phyloP scores from a whole-genome alignment of 2,329 filamentous ascomycete genomes.

The Scopulariopsis brevicaulis region DNA sequence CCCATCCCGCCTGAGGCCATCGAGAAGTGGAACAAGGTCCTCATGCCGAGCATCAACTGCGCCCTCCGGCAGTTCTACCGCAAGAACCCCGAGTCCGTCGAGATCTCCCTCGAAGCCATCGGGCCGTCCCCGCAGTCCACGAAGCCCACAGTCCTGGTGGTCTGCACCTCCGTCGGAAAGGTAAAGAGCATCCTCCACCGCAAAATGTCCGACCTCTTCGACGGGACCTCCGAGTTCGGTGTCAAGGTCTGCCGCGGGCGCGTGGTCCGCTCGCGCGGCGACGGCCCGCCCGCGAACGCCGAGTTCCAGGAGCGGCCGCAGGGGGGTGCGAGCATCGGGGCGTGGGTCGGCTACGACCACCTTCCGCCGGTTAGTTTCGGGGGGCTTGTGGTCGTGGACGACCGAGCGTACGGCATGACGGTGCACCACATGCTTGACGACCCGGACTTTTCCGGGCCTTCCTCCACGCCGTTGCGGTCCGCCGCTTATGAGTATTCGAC shows the following conservation, averaged over 20 bases:
- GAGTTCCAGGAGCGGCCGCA: conserved; percentile 67
- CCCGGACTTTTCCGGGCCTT: conserved; percentile 28
- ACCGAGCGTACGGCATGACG: conserved; percentile 82
- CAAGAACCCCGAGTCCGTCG: conserved; percentile 64
- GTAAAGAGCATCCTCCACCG: conserved; percentile 62
- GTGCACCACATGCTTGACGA: conserved; percentile 93
- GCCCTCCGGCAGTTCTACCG: conserved; percentile 60
- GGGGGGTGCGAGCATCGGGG: conserved; percentile 88
- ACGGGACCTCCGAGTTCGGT: conserved; percentile 45
- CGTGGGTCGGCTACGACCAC: conserved; percentile 75
- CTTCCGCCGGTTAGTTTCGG: conserved; percentile 86
- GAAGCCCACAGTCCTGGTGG: conserved; percentile 63
- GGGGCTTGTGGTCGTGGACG: conserved; percentile 75
- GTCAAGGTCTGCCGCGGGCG: conserved; percentile 64
- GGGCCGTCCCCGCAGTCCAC: conserved; percentile 56
- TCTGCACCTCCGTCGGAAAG: conserved; percentile 64
- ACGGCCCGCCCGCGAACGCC: conserved; percentile 47
- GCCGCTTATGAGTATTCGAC: conserved; percentile 9
- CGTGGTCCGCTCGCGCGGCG: conserved; percentile 45
- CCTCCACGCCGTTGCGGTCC: background rate
- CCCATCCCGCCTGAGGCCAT: conserved; percentile 47
- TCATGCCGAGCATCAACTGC: conserved; percentile 64
- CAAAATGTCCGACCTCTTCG: conserved; percentile 53
- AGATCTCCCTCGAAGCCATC: conserved; percentile 66
- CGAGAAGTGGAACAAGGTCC: conserved; percentile 58